Conservation (phyloP, 1,284 basidiomycete species). For the Cryptococcus jaspeensis region DNA sequence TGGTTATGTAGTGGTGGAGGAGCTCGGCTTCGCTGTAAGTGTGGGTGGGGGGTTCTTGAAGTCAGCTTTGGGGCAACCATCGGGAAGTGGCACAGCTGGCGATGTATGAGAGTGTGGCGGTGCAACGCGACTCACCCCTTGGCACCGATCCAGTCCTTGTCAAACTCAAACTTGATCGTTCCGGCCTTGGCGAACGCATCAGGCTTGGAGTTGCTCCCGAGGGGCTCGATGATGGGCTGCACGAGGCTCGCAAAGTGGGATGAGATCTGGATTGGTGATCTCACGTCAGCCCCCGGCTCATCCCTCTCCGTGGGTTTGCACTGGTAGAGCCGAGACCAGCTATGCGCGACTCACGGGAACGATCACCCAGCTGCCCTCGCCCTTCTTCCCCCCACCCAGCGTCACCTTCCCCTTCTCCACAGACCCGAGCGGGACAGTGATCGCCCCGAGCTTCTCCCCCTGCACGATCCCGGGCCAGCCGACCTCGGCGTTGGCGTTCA, state of each 20-base stretch:
- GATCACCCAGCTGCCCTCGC: slow-evolving; percentile 28
- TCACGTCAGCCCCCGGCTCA: not conserved
- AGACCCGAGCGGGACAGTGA: slow-evolving; percentile 28
- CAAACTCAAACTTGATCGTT: slow-evolving; percentile 44
- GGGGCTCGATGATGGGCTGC: slow-evolving; percentile 16
- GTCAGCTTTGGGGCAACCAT: not conserved
- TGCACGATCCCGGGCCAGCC: slow-evolving; percentile 42
- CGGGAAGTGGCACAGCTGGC: not conserved
- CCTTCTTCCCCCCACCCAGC: slow-evolving; percentile 29
- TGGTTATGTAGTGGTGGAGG: slow-evolving; percentile 35
- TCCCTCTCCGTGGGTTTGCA: not conserved
- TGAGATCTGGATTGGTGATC: slow-evolving; percentile 11
- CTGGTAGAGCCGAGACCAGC: no score
- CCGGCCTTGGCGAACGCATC: slow-evolving; percentile 29
- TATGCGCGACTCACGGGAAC: slow-evolving; percentile 22
- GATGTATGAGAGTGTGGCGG: slow-evolving; percentile 5
- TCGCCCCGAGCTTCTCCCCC: slow-evolving; percentile 30
- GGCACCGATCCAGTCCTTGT: slow-evolving; percentile 47
- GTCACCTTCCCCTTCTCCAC: slow-evolving; percentile 30
- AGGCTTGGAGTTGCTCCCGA: slow-evolving; percentile 5
- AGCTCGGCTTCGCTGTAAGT: slow-evolving; percentile 33
- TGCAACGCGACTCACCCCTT: slow-evolving; percentile 42
- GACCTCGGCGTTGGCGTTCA: slow-evolving; percentile 35
- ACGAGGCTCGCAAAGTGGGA: slow-evolving; percentile 23
- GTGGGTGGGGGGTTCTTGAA: not conserved